A percentile compares a stretch with the other conserved stretches of the same genome.
These are phyloP conservation scores for Ganoderma resinaceum DNA, from an alignment of 1,284 basidiomycete genomes.

Conservation along the genomic window DNA sequence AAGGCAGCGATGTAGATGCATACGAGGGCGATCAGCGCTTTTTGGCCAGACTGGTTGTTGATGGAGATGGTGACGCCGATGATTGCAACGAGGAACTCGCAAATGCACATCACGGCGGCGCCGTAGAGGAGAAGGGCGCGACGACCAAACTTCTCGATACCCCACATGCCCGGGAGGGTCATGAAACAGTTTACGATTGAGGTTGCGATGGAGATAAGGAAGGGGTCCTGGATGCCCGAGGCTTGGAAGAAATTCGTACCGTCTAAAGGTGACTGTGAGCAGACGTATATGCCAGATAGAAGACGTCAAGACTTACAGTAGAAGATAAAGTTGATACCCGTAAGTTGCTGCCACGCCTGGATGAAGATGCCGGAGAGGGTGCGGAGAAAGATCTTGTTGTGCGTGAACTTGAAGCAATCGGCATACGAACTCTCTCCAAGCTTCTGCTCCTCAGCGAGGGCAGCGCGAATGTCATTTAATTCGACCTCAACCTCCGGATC, in stretches of 20 bases:
- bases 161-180: constrained; percentile 75
- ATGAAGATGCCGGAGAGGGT: constrained; percentile 81
- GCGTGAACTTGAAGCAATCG: constrained; percentile 70
- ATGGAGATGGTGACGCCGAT: constrained; percentile 69
- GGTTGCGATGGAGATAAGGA: constrained; percentile 76
- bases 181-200: constrained; percentile 78
- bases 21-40: constrained; percentile 56
- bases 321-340: constrained; percentile 90
- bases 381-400: constrained; percentile 67
- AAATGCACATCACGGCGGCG: constrained; percentile 74
- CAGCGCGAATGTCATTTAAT: constrained; percentile 73
- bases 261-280: constrained; percentile 49
- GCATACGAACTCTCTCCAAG: constrained; percentile 59
- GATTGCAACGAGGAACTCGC: constrained; percentile 80
- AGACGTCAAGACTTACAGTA: constrained; percentile 44
- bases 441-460: constrained; percentile 69
- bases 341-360: constrained; percentile 83
- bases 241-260: constrained; percentile 79
- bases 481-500: constrained; percentile 66
- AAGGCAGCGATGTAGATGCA: constrained; percentile 84
- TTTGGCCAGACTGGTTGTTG: constrained; percentile 41
- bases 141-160: constrained; percentile 78
- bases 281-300: constrained; percentile 7
- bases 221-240: constrained; percentile 73
- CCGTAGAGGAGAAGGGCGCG: constrained; percentile 79